These are phyloP conservation scores for Boechera retrofracta DNA, from an alignment of 345 rosid species.

Conservation along the genomic window DNA sequence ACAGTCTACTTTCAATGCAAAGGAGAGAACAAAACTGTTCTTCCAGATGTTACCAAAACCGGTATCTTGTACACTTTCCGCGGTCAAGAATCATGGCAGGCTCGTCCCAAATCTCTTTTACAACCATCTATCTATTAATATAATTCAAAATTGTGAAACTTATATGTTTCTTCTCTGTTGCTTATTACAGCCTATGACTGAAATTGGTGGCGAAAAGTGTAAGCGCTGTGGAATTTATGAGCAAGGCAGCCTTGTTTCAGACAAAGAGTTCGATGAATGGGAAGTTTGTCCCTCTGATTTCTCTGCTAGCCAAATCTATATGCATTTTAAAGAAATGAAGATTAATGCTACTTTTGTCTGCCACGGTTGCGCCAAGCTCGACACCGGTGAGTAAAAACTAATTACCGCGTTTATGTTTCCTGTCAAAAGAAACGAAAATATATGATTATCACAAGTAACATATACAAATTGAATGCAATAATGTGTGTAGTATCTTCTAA, in stretches of 20 bases:
- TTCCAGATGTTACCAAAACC: slow-evolving; percentile 59
- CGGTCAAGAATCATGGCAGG: slow-evolving; percentile 90
- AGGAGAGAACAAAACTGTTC: slow-evolving; percentile 59
- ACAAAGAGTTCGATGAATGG: slow-evolving; percentile 84
- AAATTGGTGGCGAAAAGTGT: slow-evolving; percentile 67
- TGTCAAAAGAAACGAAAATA: slow-evolving; percentile 17
- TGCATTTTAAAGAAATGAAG: slow-evolving; percentile 56
- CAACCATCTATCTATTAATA: neutral
- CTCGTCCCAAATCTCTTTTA: slow-evolving; percentile 8
- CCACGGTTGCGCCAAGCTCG: slow-evolving; percentile 54
- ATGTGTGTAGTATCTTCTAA: slow-evolving; percentile 22
- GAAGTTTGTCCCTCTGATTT: slow-evolving; percentile 89
- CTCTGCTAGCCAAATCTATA: slow-evolving; percentile 60
- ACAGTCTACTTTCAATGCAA: slow-evolving; percentile 66
- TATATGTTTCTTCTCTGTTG: slow-evolving; percentile 1
- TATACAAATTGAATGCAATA: neutral
- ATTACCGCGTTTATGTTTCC: neutral
- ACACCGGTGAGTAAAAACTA: slow-evolving; percentile 51
- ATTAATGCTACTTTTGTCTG: slow-evolving; percentile 75
- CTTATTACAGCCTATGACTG: slow-evolving; percentile 71
- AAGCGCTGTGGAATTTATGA: slow-evolving; percentile 93
- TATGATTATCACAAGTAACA: slow-evolving; percentile 22
- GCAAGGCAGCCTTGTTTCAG: slow-evolving; percentile 60
- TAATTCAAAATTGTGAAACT: neutral
- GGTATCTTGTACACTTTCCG: slow-evolving; percentile 51